Conservation (phyloP, 371 early-diverging fungal species). For the Blakeslea trispora region DNA sequence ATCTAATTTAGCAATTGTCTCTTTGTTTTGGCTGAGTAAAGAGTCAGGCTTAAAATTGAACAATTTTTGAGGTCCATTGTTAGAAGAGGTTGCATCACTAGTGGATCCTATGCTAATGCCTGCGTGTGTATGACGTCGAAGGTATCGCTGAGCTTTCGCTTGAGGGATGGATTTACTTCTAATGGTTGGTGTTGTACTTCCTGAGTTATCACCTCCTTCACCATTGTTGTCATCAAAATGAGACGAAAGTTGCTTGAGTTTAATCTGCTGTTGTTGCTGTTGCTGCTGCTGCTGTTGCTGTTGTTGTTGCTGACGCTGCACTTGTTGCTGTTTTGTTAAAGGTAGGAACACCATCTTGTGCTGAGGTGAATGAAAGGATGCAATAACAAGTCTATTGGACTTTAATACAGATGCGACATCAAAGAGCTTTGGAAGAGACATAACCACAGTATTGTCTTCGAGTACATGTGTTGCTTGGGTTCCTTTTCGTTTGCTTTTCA, state of each 20-base stretch:
- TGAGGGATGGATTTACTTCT: not conserved
- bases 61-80: constrained; percentile 8
- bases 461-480: not conserved
- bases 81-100: not conserved
- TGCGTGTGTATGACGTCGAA: constrained; percentile 14
- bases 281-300: not conserved
- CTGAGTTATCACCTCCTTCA: constrained; percentile 11
- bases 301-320: not conserved
- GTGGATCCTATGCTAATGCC: not conserved
- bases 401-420: constrained; percentile 50
- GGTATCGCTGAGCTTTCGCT: constrained; percentile 16
- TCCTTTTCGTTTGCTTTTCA: constrained; percentile 24
- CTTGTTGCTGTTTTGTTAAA: not conserved
- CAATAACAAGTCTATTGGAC: constrained; percentile 44
- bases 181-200: constrained; percentile 15
- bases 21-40: constrained; percentile 29
- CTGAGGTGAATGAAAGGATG: constrained; percentile 47
- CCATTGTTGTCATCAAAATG: constrained; percentile 3
- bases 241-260: constrained; percentile 5
- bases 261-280: constrained; percentile 4
- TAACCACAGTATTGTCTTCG: constrained; percentile 18
- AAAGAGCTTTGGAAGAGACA: constrained; percentile 49
- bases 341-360: constrained; percentile 18
- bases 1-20: constrained; percentile 25
- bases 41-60: constrained; percentile 32